phyloP scores from a whole-genome alignment of 148 eudicot genomes.

The Drosera capensis region DNA sequence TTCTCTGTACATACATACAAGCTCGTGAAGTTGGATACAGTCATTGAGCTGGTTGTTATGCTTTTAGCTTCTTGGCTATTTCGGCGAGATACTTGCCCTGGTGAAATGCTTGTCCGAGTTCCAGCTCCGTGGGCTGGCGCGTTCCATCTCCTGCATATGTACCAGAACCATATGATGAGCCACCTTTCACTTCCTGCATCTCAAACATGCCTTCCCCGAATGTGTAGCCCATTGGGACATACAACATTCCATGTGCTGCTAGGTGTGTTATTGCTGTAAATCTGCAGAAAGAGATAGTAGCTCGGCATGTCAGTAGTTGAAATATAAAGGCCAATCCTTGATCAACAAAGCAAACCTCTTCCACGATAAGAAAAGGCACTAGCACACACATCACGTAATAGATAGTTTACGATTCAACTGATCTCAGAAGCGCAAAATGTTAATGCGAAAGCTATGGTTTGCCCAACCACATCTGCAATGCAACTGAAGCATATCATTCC shows the following conservation, averaged over 20 bases:
- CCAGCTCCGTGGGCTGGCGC: slow-evolving; percentile 44
- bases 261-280: slow-evolving; percentile 47
- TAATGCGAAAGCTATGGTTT: no score
- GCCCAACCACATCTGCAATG: no score
- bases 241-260: slow-evolving; percentile 61
- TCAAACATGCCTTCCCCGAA: slow-evolving; percentile 53
- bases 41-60: slow-evolving; percentile 25
- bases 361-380: no score
- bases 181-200: slow-evolving; percentile 51
- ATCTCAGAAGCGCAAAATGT: no score
- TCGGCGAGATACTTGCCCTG: slow-evolving; percentile 60
- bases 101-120: slow-evolving; percentile 47
- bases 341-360: no score
- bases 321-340: no score
- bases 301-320: not conserved
- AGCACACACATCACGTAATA: no score
- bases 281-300: slow-evolving; percentile 13
- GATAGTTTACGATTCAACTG: no score
- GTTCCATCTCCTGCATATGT: slow-evolving; percentile 64
- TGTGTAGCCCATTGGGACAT: slow-evolving; percentile 55
- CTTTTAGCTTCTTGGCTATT: slow-evolving; percentile 46
- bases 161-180: slow-evolving; percentile 58
- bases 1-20: not conserved
- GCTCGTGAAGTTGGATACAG: not conserved
- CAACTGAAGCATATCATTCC: no score